phyloP scores from a whole-genome alignment of 2,329 filamentous ascomycete genomes.

The Chalara sp. region DNA sequence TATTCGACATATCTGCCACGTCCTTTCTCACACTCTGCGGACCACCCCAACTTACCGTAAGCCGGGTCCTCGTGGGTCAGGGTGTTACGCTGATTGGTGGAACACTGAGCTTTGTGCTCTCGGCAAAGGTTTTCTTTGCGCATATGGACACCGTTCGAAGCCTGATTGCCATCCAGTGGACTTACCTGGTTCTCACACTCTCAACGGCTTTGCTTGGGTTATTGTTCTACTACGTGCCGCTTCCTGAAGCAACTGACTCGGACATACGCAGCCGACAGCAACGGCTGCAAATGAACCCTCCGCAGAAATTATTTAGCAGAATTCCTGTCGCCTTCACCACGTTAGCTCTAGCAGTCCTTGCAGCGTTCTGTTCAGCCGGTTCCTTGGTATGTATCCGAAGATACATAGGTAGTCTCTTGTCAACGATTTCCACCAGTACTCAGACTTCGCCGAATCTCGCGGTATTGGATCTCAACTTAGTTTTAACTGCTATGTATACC shows the following conservation, averaged over 20 bases:
- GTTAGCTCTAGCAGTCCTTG: conserved; percentile 62
- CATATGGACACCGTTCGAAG: neutral
- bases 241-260: conserved; percentile 46
- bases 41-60: conserved; percentile 63
- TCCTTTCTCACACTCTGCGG: conserved; percentile 64
- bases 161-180: conserved; percentile 56
- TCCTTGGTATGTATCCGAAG: conserved; percentile 59
- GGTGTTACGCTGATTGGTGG: conserved; percentile 65
- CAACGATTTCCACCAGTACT: conserved; percentile 35
- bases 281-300: conserved; percentile 27
- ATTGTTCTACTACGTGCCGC: conserved; percentile 58
- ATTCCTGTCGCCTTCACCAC: conserved; percentile 30
- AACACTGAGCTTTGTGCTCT: neutral
- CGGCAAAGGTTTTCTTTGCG: neutral
- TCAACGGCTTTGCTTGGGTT: conserved; percentile 62
- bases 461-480: conserved; percentile 53
- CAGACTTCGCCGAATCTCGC: conserved; percentile 31
- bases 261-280: conserved; percentile 43
- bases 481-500: conserved; percentile 43
- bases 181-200: conserved; percentile 68
- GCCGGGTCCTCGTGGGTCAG: conserved; percentile 66
- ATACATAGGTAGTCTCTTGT: conserved; percentile 47
- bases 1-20: conserved; percentile 72
- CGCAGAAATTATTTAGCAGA: conserved; percentile 35
- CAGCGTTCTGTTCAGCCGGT: conserved; percentile 73